These are phyloP conservation scores for Lablab purpureus DNA, from an alignment of 306 rosid genomes.

Conservation along the genomic window DNA sequence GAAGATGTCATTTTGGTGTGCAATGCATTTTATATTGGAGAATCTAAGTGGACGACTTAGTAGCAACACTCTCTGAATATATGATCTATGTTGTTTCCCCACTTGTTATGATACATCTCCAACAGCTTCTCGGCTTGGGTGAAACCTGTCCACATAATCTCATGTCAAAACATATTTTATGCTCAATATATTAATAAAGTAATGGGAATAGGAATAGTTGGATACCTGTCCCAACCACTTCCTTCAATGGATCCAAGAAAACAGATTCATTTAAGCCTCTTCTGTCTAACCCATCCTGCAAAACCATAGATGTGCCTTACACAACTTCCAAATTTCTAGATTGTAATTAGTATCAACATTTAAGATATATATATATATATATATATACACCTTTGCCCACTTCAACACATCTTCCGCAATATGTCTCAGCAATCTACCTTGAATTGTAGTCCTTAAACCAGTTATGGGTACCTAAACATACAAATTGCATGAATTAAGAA, in stretches of 20 bases:
- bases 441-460: constrained; percentile 78
- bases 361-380: neutral
- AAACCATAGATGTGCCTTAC: neutral
- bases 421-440: constrained; percentile 51
- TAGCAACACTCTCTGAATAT: neutral
- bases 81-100: constrained; percentile 1
- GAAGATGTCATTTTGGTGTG: neutral
- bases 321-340: neutral
- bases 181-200: neutral
- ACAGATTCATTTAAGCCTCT: constrained; percentile 42
- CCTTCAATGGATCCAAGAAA: constrained; percentile 42
- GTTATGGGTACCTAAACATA: constrained; percentile 64
- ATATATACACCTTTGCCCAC: constrained; percentile 44
- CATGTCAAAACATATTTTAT: neutral
- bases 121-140: neutral
- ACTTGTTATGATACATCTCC: neutral
- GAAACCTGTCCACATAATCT: neutral
- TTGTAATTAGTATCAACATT: constrained; percentile 12
- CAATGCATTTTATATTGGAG: neutral
- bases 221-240: constrained; percentile 38
- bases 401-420: constrained; percentile 56
- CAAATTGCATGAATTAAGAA: neutral
- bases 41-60: neutral
- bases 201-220: neutral
- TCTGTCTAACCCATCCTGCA: constrained; percentile 49